Evolutionary conservation across 352 stramenopile species (phyloP).

Genomic region (Phytophthora sp.): DNA sequence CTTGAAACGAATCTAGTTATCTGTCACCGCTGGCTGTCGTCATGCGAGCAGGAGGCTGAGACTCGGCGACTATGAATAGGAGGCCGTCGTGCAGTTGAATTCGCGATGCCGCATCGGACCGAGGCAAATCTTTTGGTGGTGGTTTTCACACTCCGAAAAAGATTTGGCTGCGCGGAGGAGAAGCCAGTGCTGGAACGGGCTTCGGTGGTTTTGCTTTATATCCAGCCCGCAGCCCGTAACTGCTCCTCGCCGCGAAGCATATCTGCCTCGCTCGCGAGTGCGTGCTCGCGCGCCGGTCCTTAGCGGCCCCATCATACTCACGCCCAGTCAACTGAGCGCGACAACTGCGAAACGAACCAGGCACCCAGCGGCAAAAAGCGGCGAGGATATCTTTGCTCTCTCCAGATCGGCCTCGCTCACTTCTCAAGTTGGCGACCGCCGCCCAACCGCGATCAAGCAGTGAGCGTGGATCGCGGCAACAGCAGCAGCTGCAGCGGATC

Average conservation of each 20-base stretch:
- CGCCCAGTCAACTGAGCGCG: slow-evolving; percentile 8
- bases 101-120: neutral
- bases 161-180: neutral
- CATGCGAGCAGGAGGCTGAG: slow-evolving; percentile 6
- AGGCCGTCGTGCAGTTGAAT: too few species aligned
- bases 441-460: slow-evolving; percentile 3
- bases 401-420: slow-evolving; percentile 31
- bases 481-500: slow-evolving; percentile 2
- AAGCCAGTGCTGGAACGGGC: slow-evolving; percentile 11
- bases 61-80: slow-evolving; percentile 11
- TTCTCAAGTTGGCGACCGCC: slow-evolving; percentile 45
- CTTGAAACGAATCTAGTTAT: slow-evolving; percentile 9
- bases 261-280: neutral
- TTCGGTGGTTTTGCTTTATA: slow-evolving; percentile 17
- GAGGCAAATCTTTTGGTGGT: slow-evolving; percentile 12
- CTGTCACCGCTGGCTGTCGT: too few species aligned
- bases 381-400: slow-evolving; percentile 44
- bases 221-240: slow-evolving; percentile 40
- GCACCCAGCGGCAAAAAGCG: slow-evolving; percentile 8
- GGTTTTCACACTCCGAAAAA: slow-evolving; percentile 15
- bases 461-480: slow-evolving; percentile 6
- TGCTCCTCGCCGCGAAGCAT: slow-evolving; percentile 18
- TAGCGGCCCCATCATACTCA: too few species aligned
- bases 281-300: too few species aligned
- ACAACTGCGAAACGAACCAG: slow-evolving; percentile 37